Percentiles rank a stretch among this genome's conserved stretches.
phyloP scores from a whole-genome alignment of 805 yeast species.

The Phaffomyces thermotolerans region DNA sequence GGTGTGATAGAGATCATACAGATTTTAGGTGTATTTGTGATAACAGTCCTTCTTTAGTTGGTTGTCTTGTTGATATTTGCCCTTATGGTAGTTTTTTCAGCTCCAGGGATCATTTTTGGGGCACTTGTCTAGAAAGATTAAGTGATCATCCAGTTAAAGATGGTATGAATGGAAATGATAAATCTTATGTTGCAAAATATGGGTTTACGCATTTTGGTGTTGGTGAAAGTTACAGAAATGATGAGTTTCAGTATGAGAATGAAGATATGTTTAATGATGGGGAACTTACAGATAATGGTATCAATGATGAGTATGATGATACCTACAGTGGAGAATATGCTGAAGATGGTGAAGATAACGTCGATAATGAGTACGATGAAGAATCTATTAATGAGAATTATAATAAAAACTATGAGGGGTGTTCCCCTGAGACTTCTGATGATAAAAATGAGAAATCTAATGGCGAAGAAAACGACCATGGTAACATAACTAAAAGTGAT shows the following conservation, averaged over 20 bases:
- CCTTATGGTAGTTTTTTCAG: conserved; percentile 35
- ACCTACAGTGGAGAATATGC: conserved; percentile 23
- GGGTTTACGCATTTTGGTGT: conserved; percentile 6
- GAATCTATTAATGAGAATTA: conserved; percentile 24
- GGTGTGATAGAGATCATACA: conserved; percentile 27
- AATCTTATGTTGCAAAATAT: not conserved
- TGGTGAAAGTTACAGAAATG: conserved; percentile 3
- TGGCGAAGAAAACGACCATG: no score
- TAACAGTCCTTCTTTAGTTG: conserved; percentile 31
- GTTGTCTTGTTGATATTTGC: conserved; percentile 40
- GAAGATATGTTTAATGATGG: conserved; percentile 10
- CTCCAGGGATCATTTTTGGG: conserved; percentile 41
- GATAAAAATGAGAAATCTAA: not conserved
- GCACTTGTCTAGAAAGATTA: conserved; percentile 33
- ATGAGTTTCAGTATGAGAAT: conserved; percentile 1
- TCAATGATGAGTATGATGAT: conserved; percentile 19
- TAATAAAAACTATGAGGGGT: conserved; percentile 16
- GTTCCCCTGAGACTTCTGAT: not conserved
- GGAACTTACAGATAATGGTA: conserved; percentile 8
- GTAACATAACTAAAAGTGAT: no score
- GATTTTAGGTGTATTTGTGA: conserved; percentile 37
- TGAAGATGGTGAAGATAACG: conserved; percentile 19
- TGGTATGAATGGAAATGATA: not conserved
- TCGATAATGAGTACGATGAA: conserved; percentile 9
- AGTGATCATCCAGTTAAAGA: conserved; percentile 3